These are phyloP conservation scores for Leptodermis oblonga DNA, from an alignment of 257 asterid species.

Conservation along the genomic window DNA sequence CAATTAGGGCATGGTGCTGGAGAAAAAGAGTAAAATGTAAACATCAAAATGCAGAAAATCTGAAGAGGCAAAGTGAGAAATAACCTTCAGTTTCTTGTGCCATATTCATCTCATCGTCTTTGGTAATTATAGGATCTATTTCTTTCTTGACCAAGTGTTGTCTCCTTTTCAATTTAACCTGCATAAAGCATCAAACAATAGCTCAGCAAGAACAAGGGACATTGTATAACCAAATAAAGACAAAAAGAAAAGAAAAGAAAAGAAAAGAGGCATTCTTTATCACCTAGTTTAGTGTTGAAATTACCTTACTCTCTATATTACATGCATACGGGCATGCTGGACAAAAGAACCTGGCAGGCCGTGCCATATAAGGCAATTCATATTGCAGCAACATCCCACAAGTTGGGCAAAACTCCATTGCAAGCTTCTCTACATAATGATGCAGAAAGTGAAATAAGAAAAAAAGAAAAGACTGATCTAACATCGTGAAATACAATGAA, in stretches of 20 bases:
- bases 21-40: constrained; percentile 4
- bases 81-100: constrained; percentile 51
- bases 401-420: constrained; percentile 78
- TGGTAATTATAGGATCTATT: constrained; percentile 63
- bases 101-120: constrained; percentile 36
- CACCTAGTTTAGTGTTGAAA: neutral
- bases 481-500: neutral
- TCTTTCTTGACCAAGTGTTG: constrained; percentile 52
- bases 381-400: constrained; percentile 63
- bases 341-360: constrained; percentile 52
- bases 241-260: constrained; percentile 7
- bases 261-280: neutral
- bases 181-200: constrained; percentile 10
- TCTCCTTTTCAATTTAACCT: constrained; percentile 62
- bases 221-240: neutral
- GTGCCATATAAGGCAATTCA: constrained; percentile 51
- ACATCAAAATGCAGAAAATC: neutral
- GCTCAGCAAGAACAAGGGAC: neutral
- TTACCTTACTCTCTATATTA: constrained; percentile 49
- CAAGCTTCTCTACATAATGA: neutral
- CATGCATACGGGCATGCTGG: constrained; percentile 61
- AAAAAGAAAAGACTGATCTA: neutral
- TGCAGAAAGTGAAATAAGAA: neutral
- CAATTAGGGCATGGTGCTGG: constrained; percentile 53
- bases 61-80: constrained; percentile 3